These are phyloP conservation scores for Brassica carinata DNA, from an alignment of 345 rosid genomes.

Conservation along the genomic window DNA sequence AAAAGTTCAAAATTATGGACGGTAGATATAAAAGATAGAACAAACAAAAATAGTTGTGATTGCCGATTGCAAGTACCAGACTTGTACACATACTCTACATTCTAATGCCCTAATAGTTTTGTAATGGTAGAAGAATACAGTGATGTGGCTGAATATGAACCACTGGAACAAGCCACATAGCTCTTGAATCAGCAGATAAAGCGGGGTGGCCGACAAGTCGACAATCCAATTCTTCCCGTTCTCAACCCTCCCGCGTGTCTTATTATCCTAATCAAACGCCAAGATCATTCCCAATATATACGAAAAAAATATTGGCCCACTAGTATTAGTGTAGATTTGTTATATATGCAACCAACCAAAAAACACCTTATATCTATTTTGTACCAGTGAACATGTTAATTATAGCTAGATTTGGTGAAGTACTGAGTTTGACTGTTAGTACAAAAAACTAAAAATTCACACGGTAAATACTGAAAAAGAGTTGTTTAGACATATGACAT, in stretches of 20 bases:
- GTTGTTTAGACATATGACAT: no score
- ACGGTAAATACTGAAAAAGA: no score
- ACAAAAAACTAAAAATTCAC: no score
- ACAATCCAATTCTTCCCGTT: constrained; percentile 45
- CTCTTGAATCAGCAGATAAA: constrained; percentile 49
- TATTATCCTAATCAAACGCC: constrained; percentile 26
- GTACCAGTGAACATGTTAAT: no score
- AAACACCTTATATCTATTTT: neutral
- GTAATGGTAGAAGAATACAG: constrained; percentile 4
- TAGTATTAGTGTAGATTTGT: neutral
- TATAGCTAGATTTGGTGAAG: neutral
- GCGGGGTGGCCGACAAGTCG: constrained; percentile 83
- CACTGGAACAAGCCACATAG: constrained; percentile 18
- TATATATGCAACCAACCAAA: neutral
- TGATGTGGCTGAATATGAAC: constrained; percentile 31
- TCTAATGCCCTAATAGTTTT: constrained; percentile 22
- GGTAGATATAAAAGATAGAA: neutral
- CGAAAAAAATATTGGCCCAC: constrained; percentile 9
- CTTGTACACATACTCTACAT: constrained; percentile 21
- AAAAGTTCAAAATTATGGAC: neutral
- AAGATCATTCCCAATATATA: constrained; percentile 13
- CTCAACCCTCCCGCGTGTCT: constrained; percentile 51
- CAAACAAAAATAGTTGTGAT: neutral
- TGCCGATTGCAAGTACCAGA: constrained; percentile 20
- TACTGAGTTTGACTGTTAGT: neutral